Percentiles rank a stretch among this genome's conserved stretches.
These are phyloP conservation scores for Pseudocercospora ulei DNA, from an alignment of 2,329 filamentous ascomycete species.

Conservation along the genomic window DNA sequence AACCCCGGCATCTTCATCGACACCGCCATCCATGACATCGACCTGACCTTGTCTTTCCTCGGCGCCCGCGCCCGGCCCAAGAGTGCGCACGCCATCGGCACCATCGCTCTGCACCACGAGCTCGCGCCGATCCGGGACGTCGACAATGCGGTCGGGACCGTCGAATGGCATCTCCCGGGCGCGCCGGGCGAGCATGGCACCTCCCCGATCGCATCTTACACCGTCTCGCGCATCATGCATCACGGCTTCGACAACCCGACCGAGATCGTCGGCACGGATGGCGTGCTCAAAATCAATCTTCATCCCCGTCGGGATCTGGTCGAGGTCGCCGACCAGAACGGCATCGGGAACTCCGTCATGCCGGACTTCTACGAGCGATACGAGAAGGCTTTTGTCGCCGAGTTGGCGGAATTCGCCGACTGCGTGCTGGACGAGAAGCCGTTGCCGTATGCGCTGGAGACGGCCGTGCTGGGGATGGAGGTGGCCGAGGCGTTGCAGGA, in stretches of 20 bases:
- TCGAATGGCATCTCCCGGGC: constrained; percentile 34
- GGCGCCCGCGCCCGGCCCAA: constrained; percentile 34
- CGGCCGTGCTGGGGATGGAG: constrained; percentile 35
- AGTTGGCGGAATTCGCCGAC: constrained; percentile 37
- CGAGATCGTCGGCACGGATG: constrained; percentile 37
- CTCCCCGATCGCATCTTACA: constrained; percentile 39
- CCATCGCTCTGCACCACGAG: constrained; percentile 34
- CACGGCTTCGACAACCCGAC: constrained; percentile 40
- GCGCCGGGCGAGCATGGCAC: constrained; percentile 25
- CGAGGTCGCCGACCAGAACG: constrained; percentile 31
- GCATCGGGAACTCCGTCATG: constrained; percentile 36
- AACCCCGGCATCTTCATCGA: constrained; percentile 42
- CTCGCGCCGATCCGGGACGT: constrained; percentile 36
- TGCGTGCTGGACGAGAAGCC: constrained; percentile 33
- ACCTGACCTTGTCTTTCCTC: constrained; percentile 39
- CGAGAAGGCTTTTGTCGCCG: constrained; percentile 37
- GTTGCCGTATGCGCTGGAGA: constrained; percentile 35
- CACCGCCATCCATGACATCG: constrained; percentile 40
- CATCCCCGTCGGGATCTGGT: constrained; percentile 30
- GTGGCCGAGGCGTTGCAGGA: constrained; percentile 48
- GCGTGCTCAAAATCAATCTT: constrained; percentile 34
- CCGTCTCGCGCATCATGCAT: constrained; percentile 37
- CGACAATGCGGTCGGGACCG: constrained; percentile 39
- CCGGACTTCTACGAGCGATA: constrained; percentile 38
- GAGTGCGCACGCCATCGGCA: constrained; percentile 34